Evolutionary conservation across 2,329 filamentous ascomycete genomes (phyloP), one percentile per base, ranked within the genome.

Genomic region (Penicillium sp.): DNA sequence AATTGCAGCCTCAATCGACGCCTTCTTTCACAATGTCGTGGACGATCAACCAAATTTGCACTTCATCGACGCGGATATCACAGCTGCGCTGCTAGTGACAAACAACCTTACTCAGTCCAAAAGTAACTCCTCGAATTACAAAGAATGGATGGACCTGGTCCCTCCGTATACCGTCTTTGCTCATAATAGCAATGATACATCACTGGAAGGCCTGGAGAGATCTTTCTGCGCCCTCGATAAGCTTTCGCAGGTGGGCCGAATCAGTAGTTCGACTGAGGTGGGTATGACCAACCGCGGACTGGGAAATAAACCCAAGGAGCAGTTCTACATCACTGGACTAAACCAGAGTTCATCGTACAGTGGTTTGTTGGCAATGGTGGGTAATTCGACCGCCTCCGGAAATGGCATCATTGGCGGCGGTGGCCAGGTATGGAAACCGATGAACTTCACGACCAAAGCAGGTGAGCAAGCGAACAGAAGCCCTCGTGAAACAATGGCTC

Each of bases 21-120:
- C 78, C 1, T 88, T 81, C 56, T 97, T 90, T 68, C 88, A 95
- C 73, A 79, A 75, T 34, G 77, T 84, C 60, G 73, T 80, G 58
- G 70, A 76, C 11, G 65, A 71, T 1, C 69, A 78, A 18, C 76
- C 83, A 0, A 82, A 87, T 59, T 78, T 97, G 7, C 83, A 85
- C 63, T 88, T 92, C 74, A 84, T 97, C 48, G 94, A 97, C 67
- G 91, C 90, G 23, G 94, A 97, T 71, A 86, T 84, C 40, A 82
- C 81, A 29, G 87, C 90, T 2, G 89, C 90, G 2, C 78, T 99
- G 26, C 79, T 99, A 39, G 86, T 89, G 41, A 95, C 91, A 0
- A 81, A 85, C 49, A 88, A 92, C 45, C 55, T 73, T 42, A 91
- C 88, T 0, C 67, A 76, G 7, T 71, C 76, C 7, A 64, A 75